Conservation (phyloP, 371 early-diverging fungal species). For the Basidiobolus meristosporus region DNA sequence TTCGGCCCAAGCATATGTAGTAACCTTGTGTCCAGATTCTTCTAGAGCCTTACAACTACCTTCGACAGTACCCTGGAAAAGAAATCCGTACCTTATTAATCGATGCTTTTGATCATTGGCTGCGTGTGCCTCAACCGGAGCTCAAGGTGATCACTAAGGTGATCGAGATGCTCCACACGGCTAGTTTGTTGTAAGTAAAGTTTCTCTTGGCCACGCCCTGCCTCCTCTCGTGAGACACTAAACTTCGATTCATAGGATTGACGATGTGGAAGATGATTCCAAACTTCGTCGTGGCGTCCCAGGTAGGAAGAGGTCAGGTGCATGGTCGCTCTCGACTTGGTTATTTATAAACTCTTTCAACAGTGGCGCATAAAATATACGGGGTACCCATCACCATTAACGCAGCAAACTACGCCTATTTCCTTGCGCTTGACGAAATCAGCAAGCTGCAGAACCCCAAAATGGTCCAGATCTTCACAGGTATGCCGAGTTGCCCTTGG, state of each 20-base stretch:
- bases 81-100: slow-evolving; percentile 76
- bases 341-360: neutral
- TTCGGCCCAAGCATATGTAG: too few relatives aligned
- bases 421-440: slow-evolving; percentile 69
- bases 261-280: slow-evolving; percentile 91
- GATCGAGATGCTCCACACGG: slow-evolving; percentile 86
- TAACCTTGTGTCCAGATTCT: slow-evolving; percentile 24
- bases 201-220: neutral
- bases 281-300: slow-evolving; percentile 77
- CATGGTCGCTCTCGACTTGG: neutral
- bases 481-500: slow-evolving; percentile 6
- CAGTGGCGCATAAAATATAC: slow-evolving; percentile 85
- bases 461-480: slow-evolving; percentile 62
- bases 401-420: slow-evolving; percentile 88
- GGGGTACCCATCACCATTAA: slow-evolving; percentile 85
- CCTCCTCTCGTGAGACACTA: neutral
- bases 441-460: slow-evolving; percentile 36
- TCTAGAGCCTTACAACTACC: slow-evolving; percentile 66
- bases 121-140: slow-evolving; percentile 45
- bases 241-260: slow-evolving; percentile 30
- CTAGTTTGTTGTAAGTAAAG: slow-evolving; percentile 60
- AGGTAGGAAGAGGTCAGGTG: slow-evolving; percentile 6
- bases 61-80: slow-evolving; percentile 68
- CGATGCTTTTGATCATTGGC: slow-evolving; percentile 75
- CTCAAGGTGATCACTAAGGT: slow-evolving; percentile 53